Percentiles rank a stretch among this genome's conserved stretches.
phyloP scores from a whole-genome alignment of 345 rosid genomes.

The Linum lewisii region DNA sequence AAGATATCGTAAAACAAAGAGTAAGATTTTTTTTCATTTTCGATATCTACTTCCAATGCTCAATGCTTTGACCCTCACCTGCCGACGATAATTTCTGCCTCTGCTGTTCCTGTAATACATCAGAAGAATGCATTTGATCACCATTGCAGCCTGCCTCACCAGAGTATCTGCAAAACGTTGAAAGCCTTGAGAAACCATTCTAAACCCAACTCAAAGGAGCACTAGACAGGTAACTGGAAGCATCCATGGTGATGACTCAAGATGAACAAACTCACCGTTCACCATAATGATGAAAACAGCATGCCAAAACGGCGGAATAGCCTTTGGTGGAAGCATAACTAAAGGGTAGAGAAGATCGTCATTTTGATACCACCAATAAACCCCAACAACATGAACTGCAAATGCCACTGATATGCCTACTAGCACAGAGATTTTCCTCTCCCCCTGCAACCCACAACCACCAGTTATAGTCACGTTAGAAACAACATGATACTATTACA shows the following conservation, averaged over 20 bases:
- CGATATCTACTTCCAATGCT: background rate
- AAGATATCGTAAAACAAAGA: slow-evolving; percentile 4
- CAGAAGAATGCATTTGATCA: slow-evolving; percentile 68
- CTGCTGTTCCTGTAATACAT: slow-evolving; percentile 91
- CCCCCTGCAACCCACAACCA: no score
- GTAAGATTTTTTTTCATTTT: background rate
- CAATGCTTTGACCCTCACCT: slow-evolving; percentile 39
- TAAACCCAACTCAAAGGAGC: background rate
- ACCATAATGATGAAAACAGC: slow-evolving; percentile 84
- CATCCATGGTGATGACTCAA: slow-evolving; percentile 12
- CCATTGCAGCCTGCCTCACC: slow-evolving; percentile 89
- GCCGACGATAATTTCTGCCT: slow-evolving; percentile 87
- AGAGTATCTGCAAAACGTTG: slow-evolving; percentile 56
- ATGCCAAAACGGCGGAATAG: slow-evolving; percentile 98
- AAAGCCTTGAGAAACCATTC: background rate
- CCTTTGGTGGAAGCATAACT: slow-evolving; percentile 92
- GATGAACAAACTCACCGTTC: slow-evolving; percentile 59
- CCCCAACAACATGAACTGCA: slow-evolving; percentile 59
- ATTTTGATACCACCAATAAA: slow-evolving; percentile 94
- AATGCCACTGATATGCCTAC: slow-evolving; percentile 63
- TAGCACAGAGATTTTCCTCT: slow-evolving; percentile 76
- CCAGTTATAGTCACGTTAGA: slow-evolving; percentile 22
- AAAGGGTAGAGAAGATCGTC: slow-evolving; percentile 87
- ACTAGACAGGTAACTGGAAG: background rate
- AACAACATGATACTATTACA: slow-evolving; percentile 5